Evolutionary conservation across 257 asterid genomes (phyloP).

Genomic region (Solanum peruvianum): DNA sequence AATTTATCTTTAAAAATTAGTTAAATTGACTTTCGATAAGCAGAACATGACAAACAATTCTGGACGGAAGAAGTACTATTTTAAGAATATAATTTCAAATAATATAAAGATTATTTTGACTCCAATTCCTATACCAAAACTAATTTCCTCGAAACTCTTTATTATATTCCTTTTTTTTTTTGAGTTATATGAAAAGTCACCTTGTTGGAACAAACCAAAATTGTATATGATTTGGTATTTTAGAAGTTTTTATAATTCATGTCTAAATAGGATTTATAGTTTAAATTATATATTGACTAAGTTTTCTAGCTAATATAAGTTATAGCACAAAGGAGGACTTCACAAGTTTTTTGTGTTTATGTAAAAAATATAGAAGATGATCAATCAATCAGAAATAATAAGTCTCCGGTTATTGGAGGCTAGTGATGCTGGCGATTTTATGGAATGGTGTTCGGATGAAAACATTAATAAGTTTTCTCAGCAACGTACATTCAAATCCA

Average conservation of each 20-base stretch:
- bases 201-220: not conserved
- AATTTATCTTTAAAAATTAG: too few relatives aligned
- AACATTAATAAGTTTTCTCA: constrained; percentile 40
- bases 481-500: constrained; percentile 44
- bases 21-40: too few relatives aligned
- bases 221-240: not conserved
- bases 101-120: too few relatives aligned
- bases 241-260: not conserved
- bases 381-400: constrained; percentile 10
- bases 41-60: too few relatives aligned
- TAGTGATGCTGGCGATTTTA: constrained; percentile 47
- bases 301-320: not conserved
- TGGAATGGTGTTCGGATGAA: constrained; percentile 42
- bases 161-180: too few relatives aligned
- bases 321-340: not conserved
- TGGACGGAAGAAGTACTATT: too few relatives aligned
- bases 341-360: not conserved
- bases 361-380: not conserved
- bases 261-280: not conserved
- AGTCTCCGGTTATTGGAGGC: constrained; percentile 36
- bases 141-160: too few relatives aligned
- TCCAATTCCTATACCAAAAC: too few relatives aligned
- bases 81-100: too few relatives aligned
- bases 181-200: not conserved
- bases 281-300: not conserved